Evolutionary conservation across 805 yeast species (phyloP).

Genomic region (Myxozyma sirexii): DNA sequence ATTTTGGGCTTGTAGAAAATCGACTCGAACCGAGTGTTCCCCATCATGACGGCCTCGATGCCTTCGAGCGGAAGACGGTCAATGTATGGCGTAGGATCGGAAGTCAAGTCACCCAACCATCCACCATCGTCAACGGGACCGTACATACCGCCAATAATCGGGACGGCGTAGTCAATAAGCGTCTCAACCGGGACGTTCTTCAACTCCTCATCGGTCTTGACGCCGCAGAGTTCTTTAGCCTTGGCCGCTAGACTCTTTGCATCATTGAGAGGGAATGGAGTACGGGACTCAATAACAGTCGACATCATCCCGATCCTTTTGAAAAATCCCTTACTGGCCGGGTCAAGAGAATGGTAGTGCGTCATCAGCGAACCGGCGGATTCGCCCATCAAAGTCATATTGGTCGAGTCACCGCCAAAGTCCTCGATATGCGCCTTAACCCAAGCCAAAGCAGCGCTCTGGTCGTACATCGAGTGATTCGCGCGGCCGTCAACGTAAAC

Average conservation of each 20-base stretch:
- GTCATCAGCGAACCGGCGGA: constrained; percentile 53
- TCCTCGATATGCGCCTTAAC: constrained; percentile 46
- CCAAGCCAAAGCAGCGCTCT: constrained; percentile 53
- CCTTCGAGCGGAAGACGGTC: constrained; percentile 23
- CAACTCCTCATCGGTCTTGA: constrained; percentile 33
- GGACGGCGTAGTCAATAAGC: constrained; percentile 37
- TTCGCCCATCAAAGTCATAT: constrained; percentile 51
- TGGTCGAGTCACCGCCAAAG: constrained; percentile 53
- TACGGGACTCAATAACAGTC: constrained; percentile 38
- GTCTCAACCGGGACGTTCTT: constrained; percentile 33
- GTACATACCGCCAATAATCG: constrained; percentile 35
- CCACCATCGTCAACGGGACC: constrained; percentile 39
- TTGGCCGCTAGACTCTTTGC: constrained; percentile 32
- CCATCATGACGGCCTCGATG: constrained; percentile 36
- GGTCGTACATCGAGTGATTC: constrained; percentile 54
- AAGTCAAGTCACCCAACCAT: constrained; percentile 31
- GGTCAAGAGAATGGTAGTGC: constrained; percentile 43
- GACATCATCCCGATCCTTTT: constrained; percentile 38
- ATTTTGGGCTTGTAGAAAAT: constrained; percentile 32
- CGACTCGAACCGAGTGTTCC: constrained; percentile 40
- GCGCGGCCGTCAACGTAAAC: constrained; percentile 44
- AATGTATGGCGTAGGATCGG: constrained; percentile 11
- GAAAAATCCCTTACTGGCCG: constrained; percentile 32
- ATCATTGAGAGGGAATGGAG: constrained; percentile 33
- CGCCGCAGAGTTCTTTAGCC: constrained; percentile 25